Evolutionary conservation across 176 grass and related monocot species (phyloP).

Genomic region (Triticum urartu): DNA sequence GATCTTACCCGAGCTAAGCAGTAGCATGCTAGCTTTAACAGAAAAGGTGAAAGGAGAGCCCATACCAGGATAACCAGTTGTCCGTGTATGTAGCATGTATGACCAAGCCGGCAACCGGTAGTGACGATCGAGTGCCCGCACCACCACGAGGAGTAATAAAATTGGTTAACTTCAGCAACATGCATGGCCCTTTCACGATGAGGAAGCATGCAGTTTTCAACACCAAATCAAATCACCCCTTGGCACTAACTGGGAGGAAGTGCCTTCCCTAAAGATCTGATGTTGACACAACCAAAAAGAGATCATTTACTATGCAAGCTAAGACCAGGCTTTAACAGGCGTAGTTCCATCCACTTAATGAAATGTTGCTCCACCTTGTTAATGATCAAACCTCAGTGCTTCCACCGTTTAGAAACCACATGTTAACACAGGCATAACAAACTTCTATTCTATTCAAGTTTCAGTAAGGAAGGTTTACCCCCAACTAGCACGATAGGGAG

Average conservation of each 20-base stretch:
- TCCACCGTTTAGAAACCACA: slow-evolving; percentile 25
- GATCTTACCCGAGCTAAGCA: slow-evolving; percentile 41
- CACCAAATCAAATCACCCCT: slow-evolving; percentile 33
- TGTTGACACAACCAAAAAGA: slow-evolving; percentile 30
- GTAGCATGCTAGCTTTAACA: slow-evolving; percentile 37
- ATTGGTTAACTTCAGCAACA: slow-evolving; percentile 25
- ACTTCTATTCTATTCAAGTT: slow-evolving; percentile 32
- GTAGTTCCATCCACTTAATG: slow-evolving; percentile 41
- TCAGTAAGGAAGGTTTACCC: slow-evolving; percentile 3
- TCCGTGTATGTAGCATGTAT: slow-evolving; percentile 25
- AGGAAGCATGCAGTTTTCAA: slow-evolving; percentile 42
- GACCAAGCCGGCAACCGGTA: slow-evolving; percentile 20
- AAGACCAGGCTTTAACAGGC: slow-evolving; percentile 34
- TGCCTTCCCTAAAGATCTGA: slow-evolving; percentile 27
- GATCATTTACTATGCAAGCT: slow-evolving; percentile 44
- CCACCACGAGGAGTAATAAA: slow-evolving; percentile 21
- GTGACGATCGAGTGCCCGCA: slow-evolving; percentile 25
- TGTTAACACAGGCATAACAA: slow-evolving; percentile 38
- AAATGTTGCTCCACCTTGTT: slow-evolving; percentile 53
- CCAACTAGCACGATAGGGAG: not conserved
- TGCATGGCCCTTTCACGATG: slow-evolving; percentile 3
- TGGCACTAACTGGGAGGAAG: not conserved
- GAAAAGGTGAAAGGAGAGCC: slow-evolving; percentile 34
- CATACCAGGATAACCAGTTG: slow-evolving; percentile 31
- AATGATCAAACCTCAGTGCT: slow-evolving; percentile 31